Evolutionary conservation across 1,284 basidiomycete genomes (phyloP), one percentile per base, ranked within the genome.

Genomic region (Blastosporella zonata): DNA sequence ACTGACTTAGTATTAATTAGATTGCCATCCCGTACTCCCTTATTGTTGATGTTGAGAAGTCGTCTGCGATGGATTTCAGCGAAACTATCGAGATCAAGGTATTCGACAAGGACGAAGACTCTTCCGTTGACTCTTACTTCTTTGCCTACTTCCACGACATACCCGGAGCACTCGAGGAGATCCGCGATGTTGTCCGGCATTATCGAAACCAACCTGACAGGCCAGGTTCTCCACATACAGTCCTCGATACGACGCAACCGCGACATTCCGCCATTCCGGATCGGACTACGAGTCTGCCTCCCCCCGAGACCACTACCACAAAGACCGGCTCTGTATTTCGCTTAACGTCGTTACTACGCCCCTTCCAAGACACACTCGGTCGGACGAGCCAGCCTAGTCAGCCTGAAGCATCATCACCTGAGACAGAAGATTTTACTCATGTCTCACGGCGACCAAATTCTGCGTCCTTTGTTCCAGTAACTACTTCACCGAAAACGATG

Each of bases 41-140:
- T 1, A 83, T 99, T 53, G 69, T 93, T 36, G 93, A 96, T 56
- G 86, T 97, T 22, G 93, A 97, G 52, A 84, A 82, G 59, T 91
- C 90, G 2, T 78, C 82, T 1, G 90, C 89, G 1, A 84, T 97
- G 73, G 93, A 96, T 64, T 96, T 97, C 64, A 93, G 90, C 54
- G 92, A 96, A 65, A 95, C 92, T 0, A 87, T 97, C 46, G 92
- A 96, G 68, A 78, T 97, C 59, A 93, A 93, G 69, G 90, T 95
- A 15, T 74, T 92, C 48, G 93, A 96, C 66, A 82, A 85, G 54
- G 84, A 84, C 49, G 88, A 88, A 43, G 78, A 84, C 44, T 82
- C 81, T 62, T 78, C 88, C 0, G 67, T 91, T 39, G 93, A 96
- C 67, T 93, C 91, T 10, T 97, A 96, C 67, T 93, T 92, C 68